Base-by-base conservation (phyloP, 2,329 filamentous ascomycete genomes). In the Trichoderma arundinaceum region DNA sequence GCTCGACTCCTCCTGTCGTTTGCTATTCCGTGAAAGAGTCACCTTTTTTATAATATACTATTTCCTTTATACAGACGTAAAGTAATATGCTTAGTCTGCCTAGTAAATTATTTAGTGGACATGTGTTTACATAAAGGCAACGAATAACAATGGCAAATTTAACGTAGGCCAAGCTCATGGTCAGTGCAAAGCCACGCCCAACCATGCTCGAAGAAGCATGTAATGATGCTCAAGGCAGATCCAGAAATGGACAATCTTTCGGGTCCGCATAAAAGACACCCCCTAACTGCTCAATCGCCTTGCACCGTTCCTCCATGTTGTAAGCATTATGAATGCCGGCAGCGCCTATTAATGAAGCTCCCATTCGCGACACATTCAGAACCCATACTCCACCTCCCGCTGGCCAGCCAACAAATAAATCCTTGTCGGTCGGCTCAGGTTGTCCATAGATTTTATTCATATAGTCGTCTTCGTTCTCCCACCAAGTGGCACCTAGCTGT, bases 311-410 rank as follows among this genome's bases (percentile, higher is more conserved):
- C 7, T 52, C 48, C 48, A 61, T 61, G 19, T 41, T 39, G 41
- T 9, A 43, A 32, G 46, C 33, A 33, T 41, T 52, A n/a, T 44
- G 15, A 9, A 61, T 52, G 3, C 41, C 15, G 19, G 15, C 58
- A 1, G 22, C 38, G 13, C 22, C 46, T 43, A 28, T n/a, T 51
- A 9, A 8, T 33, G 1, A 9, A 2, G 7, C 17, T 22, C 35
- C 52, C 35, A 15, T 43, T 15, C 6, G 15, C 8, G 19, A 33
- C 7, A 52, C 33, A 17, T 52, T 52, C 7, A 61, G 17, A 32
- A 61, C 58, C 58, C 48, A 61, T 9, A 61, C 46, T 43, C 58
- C 58, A 15, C 58, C 46, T 51, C 5, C 38, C 13, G 35, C 46
- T 19, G 46, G 46, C 58, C 46, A 61, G 3, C 58, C 58, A 61